Conservation (phyloP, 805 yeast species). For the Lipomyces kockii region DNA sequence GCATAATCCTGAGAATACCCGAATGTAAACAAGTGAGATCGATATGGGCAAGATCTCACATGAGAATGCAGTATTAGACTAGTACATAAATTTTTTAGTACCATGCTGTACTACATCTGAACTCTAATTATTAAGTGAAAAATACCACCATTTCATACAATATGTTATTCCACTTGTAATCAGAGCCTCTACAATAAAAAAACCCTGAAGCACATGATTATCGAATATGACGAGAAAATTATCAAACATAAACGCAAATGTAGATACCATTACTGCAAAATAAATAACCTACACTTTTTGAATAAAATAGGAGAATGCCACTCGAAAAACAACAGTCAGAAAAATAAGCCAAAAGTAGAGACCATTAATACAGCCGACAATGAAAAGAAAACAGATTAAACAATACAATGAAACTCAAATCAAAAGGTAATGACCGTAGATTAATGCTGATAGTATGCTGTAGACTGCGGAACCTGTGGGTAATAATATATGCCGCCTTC, state of each 20-base stretch:
- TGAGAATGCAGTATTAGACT: too few relatives aligned
- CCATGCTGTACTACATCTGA: too few relatives aligned
- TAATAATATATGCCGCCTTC: constrained; percentile 17
- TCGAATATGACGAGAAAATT: neutral
- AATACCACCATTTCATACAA: too few relatives aligned
- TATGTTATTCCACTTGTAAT: too few relatives aligned
- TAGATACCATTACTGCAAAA: neutral
- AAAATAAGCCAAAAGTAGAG: neutral
- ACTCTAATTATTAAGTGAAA: too few relatives aligned
- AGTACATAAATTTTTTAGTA: too few relatives aligned
- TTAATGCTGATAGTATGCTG: constrained; percentile 1
- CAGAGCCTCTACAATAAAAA: too few relatives aligned
- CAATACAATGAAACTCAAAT: neutral
- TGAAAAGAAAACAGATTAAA: neutral
- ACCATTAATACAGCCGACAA: neutral
- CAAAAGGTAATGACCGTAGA: neutral
- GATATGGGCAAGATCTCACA: too few relatives aligned
- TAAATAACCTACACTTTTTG: neutral
- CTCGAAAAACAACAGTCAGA: neutral
- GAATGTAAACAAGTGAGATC: too few relatives aligned
- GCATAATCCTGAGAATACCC: too few relatives aligned
- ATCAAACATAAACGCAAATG: neutral
- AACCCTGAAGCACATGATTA: neutral
- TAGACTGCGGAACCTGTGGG: constrained; percentile 5
- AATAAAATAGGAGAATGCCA: neutral